Percentiles rank a stretch among this genome's conserved stretches.
Evolutionary conservation across 352 stramenopile genomes (phyloP).

Genomic region (Pythium folliculosum): DNA sequence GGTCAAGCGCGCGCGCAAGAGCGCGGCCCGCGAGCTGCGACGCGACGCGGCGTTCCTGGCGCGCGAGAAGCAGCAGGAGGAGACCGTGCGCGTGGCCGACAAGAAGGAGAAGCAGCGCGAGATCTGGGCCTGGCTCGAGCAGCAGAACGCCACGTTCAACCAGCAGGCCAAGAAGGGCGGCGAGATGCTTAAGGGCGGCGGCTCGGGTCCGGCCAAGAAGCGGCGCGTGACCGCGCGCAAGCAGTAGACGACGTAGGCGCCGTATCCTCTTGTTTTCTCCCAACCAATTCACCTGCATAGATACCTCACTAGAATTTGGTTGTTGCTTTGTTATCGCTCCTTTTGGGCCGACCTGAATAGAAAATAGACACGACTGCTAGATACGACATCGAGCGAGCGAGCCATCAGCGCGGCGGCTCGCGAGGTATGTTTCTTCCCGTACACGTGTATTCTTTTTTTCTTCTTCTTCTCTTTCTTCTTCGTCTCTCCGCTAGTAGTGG

Average conservation of each 20-base stretch:
- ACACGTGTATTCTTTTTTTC: too few species aligned
- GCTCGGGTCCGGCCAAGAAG: constrained; percentile 66
- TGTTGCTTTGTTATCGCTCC: not conserved
- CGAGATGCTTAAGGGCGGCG: constrained; percentile 94
- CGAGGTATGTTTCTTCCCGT: too few species aligned
- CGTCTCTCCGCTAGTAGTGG: too few species aligned
- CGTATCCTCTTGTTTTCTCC: too few species aligned
- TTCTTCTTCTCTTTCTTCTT: too few species aligned
- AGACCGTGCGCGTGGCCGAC: constrained; percentile 62
- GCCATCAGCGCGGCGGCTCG: too few species aligned
- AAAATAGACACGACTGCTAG: too few species aligned
- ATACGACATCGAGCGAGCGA: too few species aligned
- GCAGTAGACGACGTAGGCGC: constrained; percentile 26
- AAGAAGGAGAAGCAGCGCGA: constrained; percentile 94
- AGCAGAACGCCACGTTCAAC: constrained; percentile 97
- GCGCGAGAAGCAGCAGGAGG: constrained; percentile 91
- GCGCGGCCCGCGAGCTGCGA: constrained; percentile 93
- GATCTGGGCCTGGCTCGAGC: constrained; percentile 95
- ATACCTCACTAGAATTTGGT: not conserved
- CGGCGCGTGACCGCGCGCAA: constrained; percentile 45
- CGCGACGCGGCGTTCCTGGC: constrained; percentile 94
- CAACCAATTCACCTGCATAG: too few species aligned
- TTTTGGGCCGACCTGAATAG: too few species aligned
- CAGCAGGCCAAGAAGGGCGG: constrained; percentile 95
- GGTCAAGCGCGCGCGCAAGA: constrained; percentile 97